A percentile compares a stretch with the other conserved stretches of the same genome.
phyloP scores from a whole-genome alignment of 1,139 yeast species.

The Geotrichum carabidarum region DNA sequence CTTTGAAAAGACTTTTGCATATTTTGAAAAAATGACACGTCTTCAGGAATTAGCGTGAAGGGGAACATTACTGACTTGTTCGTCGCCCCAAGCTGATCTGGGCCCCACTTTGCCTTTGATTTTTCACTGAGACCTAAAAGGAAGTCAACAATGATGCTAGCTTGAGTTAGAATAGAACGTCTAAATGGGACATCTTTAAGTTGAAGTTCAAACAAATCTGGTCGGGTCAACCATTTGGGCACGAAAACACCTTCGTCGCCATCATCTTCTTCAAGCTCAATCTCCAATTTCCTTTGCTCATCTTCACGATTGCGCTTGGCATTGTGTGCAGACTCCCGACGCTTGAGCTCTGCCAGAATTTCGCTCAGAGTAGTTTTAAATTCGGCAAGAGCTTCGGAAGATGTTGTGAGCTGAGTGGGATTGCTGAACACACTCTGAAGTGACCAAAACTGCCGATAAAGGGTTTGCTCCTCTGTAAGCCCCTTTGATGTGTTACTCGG shows the following conservation, averaged over 20 bases:
- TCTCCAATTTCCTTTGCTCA: conserved; percentile 14
- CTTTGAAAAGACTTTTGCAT: conserved; percentile 20
- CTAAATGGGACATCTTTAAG: conserved; percentile 36
- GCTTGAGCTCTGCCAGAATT: conserved; percentile 20
- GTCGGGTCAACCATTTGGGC: conserved; percentile 39
- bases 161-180: conserved; percentile 34
- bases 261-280: conserved; percentile 15
- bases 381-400: conserved; percentile 19
- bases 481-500: conserved; percentile 11
- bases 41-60: conserved; percentile 24
- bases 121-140: conserved; percentile 27
- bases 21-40: conserved; percentile 25
- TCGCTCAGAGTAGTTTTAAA: conserved; percentile 24
- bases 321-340: conserved; percentile 15
- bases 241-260: conserved; percentile 25
- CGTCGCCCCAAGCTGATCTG: conserved; percentile 21
- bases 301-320: conserved; percentile 18
- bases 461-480: conserved; percentile 8
- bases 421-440: conserved; percentile 31
- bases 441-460: conserved; percentile 32
- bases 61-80: conserved; percentile 32
- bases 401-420: conserved; percentile 22
- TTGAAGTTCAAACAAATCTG: conserved; percentile 36
- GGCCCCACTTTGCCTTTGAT: conserved; percentile 20
- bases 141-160: conserved; percentile 33